These are phyloP conservation scores for Exophiala lecanii-corni DNA, from an alignment of 2,329 filamentous ascomycete genomes.

Conservation along the genomic window DNA sequence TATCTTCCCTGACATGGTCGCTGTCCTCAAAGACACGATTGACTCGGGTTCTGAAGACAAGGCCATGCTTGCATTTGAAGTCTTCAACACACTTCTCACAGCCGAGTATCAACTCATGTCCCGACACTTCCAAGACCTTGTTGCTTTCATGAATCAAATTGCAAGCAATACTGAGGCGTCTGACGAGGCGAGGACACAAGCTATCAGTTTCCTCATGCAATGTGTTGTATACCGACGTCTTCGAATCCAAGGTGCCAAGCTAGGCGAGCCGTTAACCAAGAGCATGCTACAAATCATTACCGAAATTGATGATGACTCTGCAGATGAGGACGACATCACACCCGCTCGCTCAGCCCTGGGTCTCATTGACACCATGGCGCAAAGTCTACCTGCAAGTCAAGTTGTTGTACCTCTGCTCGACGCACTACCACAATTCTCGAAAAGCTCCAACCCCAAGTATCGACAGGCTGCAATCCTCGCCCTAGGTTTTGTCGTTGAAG, in stretches of 20 bases:
- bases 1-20: constrained; percentile 81
- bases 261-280: constrained; percentile 80
- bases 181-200: constrained; percentile 83
- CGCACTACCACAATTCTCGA: constrained; percentile 76
- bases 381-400: constrained; percentile 84
- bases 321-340: constrained; percentile 78
- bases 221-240: constrained; percentile 86
- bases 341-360: constrained; percentile 80
- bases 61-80: constrained; percentile 86
- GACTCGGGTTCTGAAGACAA: constrained; percentile 78
- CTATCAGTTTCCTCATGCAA: constrained; percentile 90
- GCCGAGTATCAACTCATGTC: constrained; percentile 82
- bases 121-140: constrained; percentile 80
- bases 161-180: constrained; percentile 70
- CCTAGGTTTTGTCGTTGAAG: constrained; percentile 90
- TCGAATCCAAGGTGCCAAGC: constrained; percentile 86
- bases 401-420: constrained; percentile 90
- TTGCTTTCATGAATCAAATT: constrained; percentile 91
- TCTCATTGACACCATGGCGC: constrained; percentile 82
- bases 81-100: constrained; percentile 90
- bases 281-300: constrained; percentile 86
- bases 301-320: constrained; percentile 60
- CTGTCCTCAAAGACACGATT: constrained; percentile 79
- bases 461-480: constrained; percentile 88
- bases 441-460: constrained; percentile 67